These are phyloP conservation scores for Bryoglossum gracile DNA, from an alignment of 495 filamentous ascomycete genomes.

Conservation along the genomic window DNA sequence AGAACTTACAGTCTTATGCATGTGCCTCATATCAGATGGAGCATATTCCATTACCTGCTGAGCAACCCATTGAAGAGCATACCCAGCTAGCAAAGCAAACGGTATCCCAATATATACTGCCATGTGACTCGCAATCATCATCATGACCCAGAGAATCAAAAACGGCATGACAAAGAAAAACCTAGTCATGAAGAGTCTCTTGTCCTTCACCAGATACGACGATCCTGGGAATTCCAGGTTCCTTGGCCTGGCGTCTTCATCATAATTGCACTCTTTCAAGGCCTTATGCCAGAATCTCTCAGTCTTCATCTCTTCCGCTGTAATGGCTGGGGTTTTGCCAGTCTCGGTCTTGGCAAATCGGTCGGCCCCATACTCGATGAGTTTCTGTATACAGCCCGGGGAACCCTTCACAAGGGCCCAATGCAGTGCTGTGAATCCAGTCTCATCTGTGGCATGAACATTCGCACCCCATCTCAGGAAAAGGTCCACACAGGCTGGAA, in stretches of 20 bases:
- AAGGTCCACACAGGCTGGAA: constrained; percentile 80
- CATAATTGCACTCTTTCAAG: constrained; percentile 77
- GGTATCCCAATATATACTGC: constrained; percentile 71
- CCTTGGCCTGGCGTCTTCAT: constrained; percentile 64
- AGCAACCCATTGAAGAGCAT: constrained; percentile 69
- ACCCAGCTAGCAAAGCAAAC: constrained; percentile 54
- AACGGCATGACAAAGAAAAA: constrained; percentile 92
- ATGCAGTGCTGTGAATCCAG: constrained; percentile 87
- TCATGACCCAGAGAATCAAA: constrained; percentile 56
- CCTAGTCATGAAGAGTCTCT: constrained; percentile 63
- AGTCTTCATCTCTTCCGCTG: constrained; percentile 86
- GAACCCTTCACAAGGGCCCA: constrained; percentile 95
- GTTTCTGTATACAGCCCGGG: constrained; percentile 75
- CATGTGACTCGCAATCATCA: constrained; percentile 67
- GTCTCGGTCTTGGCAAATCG: constrained; percentile 78
- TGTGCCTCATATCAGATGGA: constrained; percentile 73
- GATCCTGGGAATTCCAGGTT: constrained; percentile 50
- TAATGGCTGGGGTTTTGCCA: constrained; percentile 77
- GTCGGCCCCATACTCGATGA: constrained; percentile 91
- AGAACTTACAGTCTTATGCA: constrained; percentile 72
- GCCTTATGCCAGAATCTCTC: constrained; percentile 74
- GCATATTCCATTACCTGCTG: constrained; percentile 72
- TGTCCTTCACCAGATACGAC: constrained; percentile 58
- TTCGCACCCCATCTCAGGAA: constrained; percentile 94
- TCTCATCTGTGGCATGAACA: constrained; percentile 81